These are phyloP conservation scores for Mariannaea elegans DNA, from an alignment of 2,329 filamentous ascomycete species.

Conservation along the genomic window DNA sequence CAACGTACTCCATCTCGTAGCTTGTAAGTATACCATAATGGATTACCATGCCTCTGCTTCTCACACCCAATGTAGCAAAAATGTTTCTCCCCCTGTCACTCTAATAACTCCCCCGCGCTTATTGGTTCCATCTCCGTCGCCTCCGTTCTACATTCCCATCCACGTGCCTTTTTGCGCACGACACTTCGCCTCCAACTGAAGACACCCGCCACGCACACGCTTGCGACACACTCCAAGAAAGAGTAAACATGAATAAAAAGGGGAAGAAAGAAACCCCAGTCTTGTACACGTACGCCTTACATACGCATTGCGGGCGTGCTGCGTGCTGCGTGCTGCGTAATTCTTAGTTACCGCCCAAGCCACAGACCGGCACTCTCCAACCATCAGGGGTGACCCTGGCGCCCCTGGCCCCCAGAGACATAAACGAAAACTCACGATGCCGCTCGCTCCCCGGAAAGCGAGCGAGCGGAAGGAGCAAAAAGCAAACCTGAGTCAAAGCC, in stretches of 20 bases:
- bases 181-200: no score
- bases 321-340: conserved; percentile 10
- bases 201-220: conserved; percentile 6
- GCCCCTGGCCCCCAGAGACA: background rate
- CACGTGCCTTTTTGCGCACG: background rate
- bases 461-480: background rate
- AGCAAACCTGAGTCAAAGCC: no score
- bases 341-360: conserved; percentile 2
- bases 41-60: no score
- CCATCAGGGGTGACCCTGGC: background rate
- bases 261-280: no score
- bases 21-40: no score
- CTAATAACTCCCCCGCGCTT: background rate
- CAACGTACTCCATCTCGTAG: no score
- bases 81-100: background rate
- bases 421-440: background rate
- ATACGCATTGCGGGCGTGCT: no score
- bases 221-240: no score
- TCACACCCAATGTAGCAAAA: background rate
- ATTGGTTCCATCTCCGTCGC: conserved; percentile 4
- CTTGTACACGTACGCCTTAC: background rate
- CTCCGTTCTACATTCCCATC: background rate
- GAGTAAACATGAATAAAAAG: no score
- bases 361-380: conserved; percentile 4
- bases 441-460: background rate